Conservation (phyloP, 2,329 filamentous ascomycete genomes). For the Blastomyces parvus region DNA sequence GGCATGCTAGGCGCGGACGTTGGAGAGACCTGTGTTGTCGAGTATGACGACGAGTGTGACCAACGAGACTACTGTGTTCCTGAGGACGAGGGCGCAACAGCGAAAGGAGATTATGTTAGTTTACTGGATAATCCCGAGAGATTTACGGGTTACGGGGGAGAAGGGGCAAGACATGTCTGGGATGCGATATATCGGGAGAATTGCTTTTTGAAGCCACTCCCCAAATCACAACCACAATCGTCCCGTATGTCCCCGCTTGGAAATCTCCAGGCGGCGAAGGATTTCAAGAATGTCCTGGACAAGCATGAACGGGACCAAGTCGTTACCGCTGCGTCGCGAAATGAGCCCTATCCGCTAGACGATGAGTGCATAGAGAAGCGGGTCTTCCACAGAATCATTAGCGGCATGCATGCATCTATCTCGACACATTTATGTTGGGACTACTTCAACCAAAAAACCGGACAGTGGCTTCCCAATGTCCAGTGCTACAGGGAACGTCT, state of each 20-base stretch:
- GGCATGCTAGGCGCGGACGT: slow-evolving; percentile 77
- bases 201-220: slow-evolving; percentile 59
- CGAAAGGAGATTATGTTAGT: slow-evolving; percentile 93
- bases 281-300: slow-evolving; percentile 52
- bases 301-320: slow-evolving; percentile 42
- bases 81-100: slow-evolving; percentile 77
- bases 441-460: slow-evolving; percentile 89
- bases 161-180: slow-evolving; percentile 83
- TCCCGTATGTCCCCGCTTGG: slow-evolving; percentile 26
- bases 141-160: slow-evolving; percentile 87
- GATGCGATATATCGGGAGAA: slow-evolving; percentile 95
- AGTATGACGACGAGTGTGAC: slow-evolving; percentile 96
- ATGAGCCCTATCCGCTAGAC: slow-evolving; percentile 61
- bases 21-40: slow-evolving; percentile 90
- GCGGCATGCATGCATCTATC: slow-evolving; percentile 97
- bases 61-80: slow-evolving; percentile 94
- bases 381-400: slow-evolving; percentile 93
- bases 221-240: slow-evolving; percentile 19
- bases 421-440: slow-evolving; percentile 94
- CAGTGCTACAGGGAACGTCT: slow-evolving; percentile 82
- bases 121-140: slow-evolving; percentile 86
- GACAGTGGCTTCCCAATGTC: slow-evolving; percentile 83
- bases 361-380: slow-evolving; percentile 96
- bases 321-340: slow-evolving; percentile 27
- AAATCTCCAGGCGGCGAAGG: slow-evolving; percentile 48